phyloP scores from a whole-genome alignment of 345 rosid genomes.

The Chamaenerion angustifolium region DNA sequence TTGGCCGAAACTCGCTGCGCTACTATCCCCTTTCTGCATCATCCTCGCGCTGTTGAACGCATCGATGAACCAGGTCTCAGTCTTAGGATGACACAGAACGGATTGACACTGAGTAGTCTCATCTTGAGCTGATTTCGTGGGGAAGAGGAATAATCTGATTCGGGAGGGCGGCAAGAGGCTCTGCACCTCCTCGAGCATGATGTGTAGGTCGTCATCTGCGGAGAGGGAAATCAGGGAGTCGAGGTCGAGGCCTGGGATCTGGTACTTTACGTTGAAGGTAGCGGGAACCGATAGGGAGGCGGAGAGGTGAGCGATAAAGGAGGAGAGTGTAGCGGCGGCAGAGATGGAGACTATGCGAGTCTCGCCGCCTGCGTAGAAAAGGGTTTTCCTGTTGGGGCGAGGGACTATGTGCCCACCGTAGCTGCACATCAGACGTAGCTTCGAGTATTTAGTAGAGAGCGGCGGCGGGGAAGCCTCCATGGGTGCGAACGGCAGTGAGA shows the following conservation, averaged over 20 bases:
- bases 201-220: conserved; percentile 29
- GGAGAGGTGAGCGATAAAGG: conserved; percentile 22
- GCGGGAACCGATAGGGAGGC: conserved; percentile 16
- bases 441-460: conserved; percentile 8
- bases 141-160: conserved; percentile 27
- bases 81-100: conserved; percentile 38
- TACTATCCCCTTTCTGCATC: conserved; percentile 19
- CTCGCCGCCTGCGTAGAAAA: conserved; percentile 36
- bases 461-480: not conserved
- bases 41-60: conserved; percentile 50
- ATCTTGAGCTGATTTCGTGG: not conserved
- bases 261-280: conserved; percentile 33
- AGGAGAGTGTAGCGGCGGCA: conserved; percentile 13
- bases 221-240: conserved; percentile 35
- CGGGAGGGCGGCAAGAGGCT: conserved; percentile 16
- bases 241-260: conserved; percentile 34
- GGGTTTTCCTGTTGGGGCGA: conserved; percentile 34
- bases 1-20: conserved; percentile 12
- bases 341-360: conserved; percentile 35
- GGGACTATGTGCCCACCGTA: conserved; percentile 55
- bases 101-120: conserved; percentile 10
- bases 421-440: conserved; percentile 73
- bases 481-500: not conserved
- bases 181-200: conserved; percentile 30
- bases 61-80: conserved; percentile 70